Base-by-base conservation (phyloP, 1,139 yeast genomes). In the Blastobotrys ciferrii region DNA sequence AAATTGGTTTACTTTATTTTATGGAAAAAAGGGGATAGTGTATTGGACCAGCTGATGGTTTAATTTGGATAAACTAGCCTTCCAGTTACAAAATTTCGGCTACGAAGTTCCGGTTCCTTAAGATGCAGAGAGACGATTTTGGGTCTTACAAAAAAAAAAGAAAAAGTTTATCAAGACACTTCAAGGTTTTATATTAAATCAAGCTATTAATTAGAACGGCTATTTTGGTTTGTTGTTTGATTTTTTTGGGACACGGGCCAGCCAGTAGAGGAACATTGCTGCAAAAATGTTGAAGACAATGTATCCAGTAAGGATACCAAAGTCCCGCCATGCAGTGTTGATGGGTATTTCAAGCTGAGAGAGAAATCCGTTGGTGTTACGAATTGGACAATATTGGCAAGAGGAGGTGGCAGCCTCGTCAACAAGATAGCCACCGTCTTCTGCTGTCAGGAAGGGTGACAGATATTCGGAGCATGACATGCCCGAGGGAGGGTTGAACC, bases 221-320 rank as follows among this genome's bases (percentile, higher is more conserved):
- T n/a, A n/a, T n/a, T n/a, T n/a, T n/a, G n/a, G n/a, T n/a, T n/a
- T n/a, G n/a, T n/a, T n/a, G n/a, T n/a, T n/a, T n/a, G 55, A 55
- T 52, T 60, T 62, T 58, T 67, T 70, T 39, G 95, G 95, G 50
- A 86, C 95, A 71, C 95, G 80, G n/a, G 81, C 80, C 45, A 84
- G 66, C 82, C 87, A 87, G 69, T 85, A 87, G 49, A 85, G 68
- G 62, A 76, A 64, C 25, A 83, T 62, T 9, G 84, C 77, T 20
- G 71, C 72, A 36, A 65, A 50, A 44, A 78, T 69, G 63, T 86
- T 82, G 64, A 85, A 71, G 14, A 65, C 66, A 48, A 76, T 69
- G 59, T 71, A 80, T 33, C 70, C 76, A 66, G 75, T 65, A 63
- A 78, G 69, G 54, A 81, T 72, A 46, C 85, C 86, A 60, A 77